Base-by-base conservation (phyloP, 306 rosid genomes). In the Arachis hypogaea region DNA sequence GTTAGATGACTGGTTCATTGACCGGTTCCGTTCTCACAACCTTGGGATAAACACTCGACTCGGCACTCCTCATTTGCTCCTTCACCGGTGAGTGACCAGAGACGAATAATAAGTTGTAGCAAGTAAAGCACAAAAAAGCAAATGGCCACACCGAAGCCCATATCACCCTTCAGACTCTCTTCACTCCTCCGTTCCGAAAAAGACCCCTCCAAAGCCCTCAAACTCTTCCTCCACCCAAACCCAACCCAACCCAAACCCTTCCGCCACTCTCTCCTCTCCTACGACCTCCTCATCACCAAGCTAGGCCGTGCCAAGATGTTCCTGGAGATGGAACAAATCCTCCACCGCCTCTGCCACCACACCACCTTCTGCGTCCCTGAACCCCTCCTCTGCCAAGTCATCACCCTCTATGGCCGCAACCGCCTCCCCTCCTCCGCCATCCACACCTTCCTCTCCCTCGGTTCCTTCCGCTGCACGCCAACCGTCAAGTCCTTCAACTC, bases 251-350 rank as follows among this genome's bases (percentile, higher is more conserved):
- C 69, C 2, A 52, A 69, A 7, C 74, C 82, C 66, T 87, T 85
- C 47, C 87, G 84, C 57, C 38, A 87, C 58, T 82, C 93, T 30
- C 86, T 87, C 59, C 82, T 85, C 43, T 88, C 97, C 66, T 93
- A 88, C 59, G 90, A 90, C 77, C 85, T 90, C 78, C 80, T 90
- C 84, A 84, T 93, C 84, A 78, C 85, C 81, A 90, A 90, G 76
- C 98, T 92, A 50, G 92, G 82, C 46, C 89, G 89, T 55, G 90
- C 92, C 77, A 88, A 80, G 81, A 84, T 90, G 97, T 82, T 93
- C 82, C 85, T 85, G 14, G 74, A 83, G 68, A 84, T 93, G 93
- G 92, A 93, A 45, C 85, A 83, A 68, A 38, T 88, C 59, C 97
- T 93, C 80, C 79, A 38, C 11, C 92, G 63, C 12, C 72, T 88